Conservation (phyloP, 352 stramenopile genomes). For the Pythium aphanidermatum region DNA sequence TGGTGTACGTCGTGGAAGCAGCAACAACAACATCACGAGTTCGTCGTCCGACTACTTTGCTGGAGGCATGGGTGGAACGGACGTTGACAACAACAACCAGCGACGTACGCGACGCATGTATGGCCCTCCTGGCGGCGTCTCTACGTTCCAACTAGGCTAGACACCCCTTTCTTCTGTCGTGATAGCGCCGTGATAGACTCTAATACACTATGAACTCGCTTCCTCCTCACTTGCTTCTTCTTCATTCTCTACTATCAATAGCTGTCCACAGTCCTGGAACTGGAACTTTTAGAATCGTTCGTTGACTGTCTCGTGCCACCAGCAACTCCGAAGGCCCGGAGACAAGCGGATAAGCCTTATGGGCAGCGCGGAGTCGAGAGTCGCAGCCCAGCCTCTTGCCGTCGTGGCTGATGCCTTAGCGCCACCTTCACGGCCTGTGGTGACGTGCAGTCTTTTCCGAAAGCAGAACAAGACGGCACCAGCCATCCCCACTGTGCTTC, state of each 20-base stretch:
- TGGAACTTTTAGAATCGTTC: too few relatives aligned
- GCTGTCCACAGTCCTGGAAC: too few relatives aligned
- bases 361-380: constrained; percentile 39
- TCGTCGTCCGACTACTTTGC: constrained; percentile 45
- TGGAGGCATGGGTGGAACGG: constrained; percentile 24
- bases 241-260: too few relatives aligned
- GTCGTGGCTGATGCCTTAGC: background rate
- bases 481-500: background rate
- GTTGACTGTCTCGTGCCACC: background rate
- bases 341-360: constrained; percentile 17
- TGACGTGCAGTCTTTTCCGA: constrained; percentile 11
- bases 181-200: too few relatives aligned
- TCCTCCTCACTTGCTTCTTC: too few relatives aligned
- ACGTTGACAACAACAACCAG: constrained; percentile 17
- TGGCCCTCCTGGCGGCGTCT: constrained; percentile 25
- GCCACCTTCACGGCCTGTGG: too few relatives aligned
- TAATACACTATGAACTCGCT: too few relatives aligned
- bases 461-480: constrained; percentile 17
- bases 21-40: constrained; percentile 5
- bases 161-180: too few relatives aligned
- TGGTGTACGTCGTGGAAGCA: constrained; percentile 12
- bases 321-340: background rate
- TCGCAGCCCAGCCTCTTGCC: constrained; percentile 31
- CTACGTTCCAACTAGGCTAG: constrained; percentile 48
- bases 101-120: constrained; percentile 49